Percentiles rank a stretch among this genome's conserved stretches.
These are phyloP conservation scores for Bidens hawaiensis DNA, from an alignment of 140 eudicot genomes.

Conservation along the genomic window DNA sequence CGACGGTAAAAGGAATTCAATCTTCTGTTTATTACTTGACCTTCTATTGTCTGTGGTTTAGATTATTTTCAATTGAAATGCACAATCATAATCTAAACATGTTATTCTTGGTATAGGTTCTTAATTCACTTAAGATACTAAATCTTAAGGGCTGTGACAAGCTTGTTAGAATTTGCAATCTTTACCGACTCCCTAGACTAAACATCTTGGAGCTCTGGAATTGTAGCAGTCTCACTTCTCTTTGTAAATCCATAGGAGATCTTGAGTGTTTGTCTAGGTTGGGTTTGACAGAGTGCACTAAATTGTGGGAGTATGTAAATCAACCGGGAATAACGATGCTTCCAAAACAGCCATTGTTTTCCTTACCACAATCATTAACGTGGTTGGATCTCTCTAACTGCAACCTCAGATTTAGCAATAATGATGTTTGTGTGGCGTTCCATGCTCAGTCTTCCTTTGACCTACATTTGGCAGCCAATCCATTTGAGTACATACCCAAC, in stretches of 20 bases:
- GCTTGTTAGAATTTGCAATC: not conserved
- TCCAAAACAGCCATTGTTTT: not conserved
- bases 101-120: slow-evolving; percentile 10
- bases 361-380: not conserved
- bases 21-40: not conserved
- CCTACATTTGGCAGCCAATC: not conserved
- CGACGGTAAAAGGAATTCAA: not conserved
- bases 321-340: not conserved
- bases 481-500: not conserved
- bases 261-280: not conserved
- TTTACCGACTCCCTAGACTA: no score
- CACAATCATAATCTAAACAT: not conserved
- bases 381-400: not conserved
- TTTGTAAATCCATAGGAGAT: slow-evolving; percentile 4
- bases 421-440: not conserved
- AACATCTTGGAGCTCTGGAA: not conserved
- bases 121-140: slow-evolving; percentile 1
- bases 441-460: not conserved
- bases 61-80: not conserved
- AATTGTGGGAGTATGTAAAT: not conserved
- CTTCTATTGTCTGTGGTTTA: not conserved
- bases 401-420: not conserved
- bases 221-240: not conserved
- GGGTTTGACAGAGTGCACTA: not conserved
- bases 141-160: not conserved